Evolutionary conservation across 805 yeast species (phyloP), one percentile per base, ranked within the genome.

Genomic region (Groenewaldozyma tartarivorans): DNA sequence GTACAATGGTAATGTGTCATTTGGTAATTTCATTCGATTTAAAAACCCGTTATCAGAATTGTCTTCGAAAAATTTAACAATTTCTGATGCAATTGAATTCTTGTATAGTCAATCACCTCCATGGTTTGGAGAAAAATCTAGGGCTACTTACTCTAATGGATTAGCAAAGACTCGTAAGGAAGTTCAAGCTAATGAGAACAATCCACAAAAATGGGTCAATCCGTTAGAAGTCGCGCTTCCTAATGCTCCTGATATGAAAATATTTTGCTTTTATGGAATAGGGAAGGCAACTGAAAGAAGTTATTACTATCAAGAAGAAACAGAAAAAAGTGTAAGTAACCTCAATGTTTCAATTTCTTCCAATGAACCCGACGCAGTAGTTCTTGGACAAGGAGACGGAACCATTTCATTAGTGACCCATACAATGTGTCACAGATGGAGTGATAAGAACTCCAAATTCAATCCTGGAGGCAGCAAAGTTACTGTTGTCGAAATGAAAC

Each of bases 221-320:
- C 98, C 98, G 2, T 66, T 92, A 36, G 97, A 92, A 58, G 96
- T 79, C 0, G 75, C 90, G 3, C 70, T 92, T 33, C 98, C 98
- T 1, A 69, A 82, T 54, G 98, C 98, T 0, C 97, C 97, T 2
- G 85, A 85, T 56, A 67, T 92, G 81, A 82, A 84, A 49, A 68
- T 87, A 6, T 92, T 68, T 61, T 85, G 96, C 55, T 79, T 92
- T 54, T 92, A 92, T 54, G 98, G 98, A 4, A 86, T 87, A n/a
- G 95, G 96, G 5, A 90, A 87, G 49, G 94, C 94, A 18, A 90
- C 98, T 0, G 98, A 92, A 60, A 71, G 98, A 35, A 88, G 95
- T 0, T 92, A 92, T 62, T 75, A 78, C 26, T 92, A 92, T 61
- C 77, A 74, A 41, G 86, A 82, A 50, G 82, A 81, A 41, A 67